Percentiles rank a stretch among this genome's conserved stretches.
Evolutionary conservation across 1,284 basidiomycete genomes (phyloP).

Genomic region (Sporisorium scitamineum): DNA sequence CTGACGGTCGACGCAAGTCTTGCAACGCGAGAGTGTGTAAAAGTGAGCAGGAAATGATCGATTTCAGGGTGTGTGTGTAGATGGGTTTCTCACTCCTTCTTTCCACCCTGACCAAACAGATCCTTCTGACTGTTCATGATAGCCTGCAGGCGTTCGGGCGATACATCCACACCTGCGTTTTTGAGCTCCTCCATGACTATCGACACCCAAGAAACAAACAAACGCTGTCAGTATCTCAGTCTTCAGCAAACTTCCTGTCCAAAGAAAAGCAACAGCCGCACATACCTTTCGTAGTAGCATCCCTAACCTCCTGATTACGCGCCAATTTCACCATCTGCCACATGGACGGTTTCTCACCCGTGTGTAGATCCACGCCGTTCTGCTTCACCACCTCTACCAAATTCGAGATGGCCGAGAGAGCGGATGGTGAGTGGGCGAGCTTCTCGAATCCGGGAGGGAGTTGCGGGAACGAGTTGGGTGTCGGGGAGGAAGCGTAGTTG

Average conservation of each 20-base stretch:
- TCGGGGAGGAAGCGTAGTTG: slow-evolving; percentile 33
- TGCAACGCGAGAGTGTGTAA: too few relatives aligned
- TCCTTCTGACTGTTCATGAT: slow-evolving; percentile 49
- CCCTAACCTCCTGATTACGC: slow-evolving; percentile 50
- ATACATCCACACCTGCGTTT: slow-evolving; percentile 60
- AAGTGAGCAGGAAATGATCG: too few relatives aligned
- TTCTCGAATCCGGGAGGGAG: slow-evolving; percentile 63
- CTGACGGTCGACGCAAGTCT: too few relatives aligned
- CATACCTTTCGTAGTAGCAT: slow-evolving; percentile 56
- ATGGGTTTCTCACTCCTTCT: slow-evolving; percentile 10
- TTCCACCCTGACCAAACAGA: slow-evolving; percentile 30
- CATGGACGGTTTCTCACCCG: slow-evolving; percentile 57
- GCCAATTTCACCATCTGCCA: slow-evolving; percentile 58
- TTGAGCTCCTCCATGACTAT: slow-evolving; percentile 62
- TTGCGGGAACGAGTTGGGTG: slow-evolving; percentile 39
- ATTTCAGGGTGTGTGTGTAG: too few relatives aligned
- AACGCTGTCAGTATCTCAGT: neutral
- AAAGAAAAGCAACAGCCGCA: too few relatives aligned
- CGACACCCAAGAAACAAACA: too few relatives aligned
- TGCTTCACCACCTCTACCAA: slow-evolving; percentile 56
- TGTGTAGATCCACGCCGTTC: slow-evolving; percentile 56
- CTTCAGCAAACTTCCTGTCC: neutral
- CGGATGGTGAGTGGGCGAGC: slow-evolving; percentile 51
- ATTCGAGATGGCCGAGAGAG: slow-evolving; percentile 52
- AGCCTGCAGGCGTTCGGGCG: slow-evolving; percentile 55